These are phyloP conservation scores for Neoascochyta sp. DNA, from an alignment of 2,329 filamentous ascomycete species.

Conservation along the genomic window DNA sequence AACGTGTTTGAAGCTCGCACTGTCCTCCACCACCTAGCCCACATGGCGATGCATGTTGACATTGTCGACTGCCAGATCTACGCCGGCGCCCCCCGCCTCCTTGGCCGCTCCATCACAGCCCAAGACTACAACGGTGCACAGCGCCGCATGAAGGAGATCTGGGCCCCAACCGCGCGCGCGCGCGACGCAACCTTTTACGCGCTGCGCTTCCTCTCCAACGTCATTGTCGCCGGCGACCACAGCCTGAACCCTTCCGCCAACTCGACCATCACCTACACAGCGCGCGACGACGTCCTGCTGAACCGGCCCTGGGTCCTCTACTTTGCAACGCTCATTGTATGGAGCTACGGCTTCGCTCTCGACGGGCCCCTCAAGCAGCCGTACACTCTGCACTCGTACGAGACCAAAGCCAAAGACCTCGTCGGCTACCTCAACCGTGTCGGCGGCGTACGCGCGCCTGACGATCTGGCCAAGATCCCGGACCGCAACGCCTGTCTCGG, in stretches of 20 bases:
- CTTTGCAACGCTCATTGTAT: constrained; percentile 86
- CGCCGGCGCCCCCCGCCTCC: constrained; percentile 76
- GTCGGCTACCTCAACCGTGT: constrained; percentile 70
- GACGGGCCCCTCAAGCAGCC: constrained; percentile 67
- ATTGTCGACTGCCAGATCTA: constrained; percentile 98
- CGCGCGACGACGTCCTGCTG: constrained; percentile 81
- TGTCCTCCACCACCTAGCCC: constrained; percentile 86
- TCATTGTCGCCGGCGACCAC: constrained; percentile 63
- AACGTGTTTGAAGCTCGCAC: constrained; percentile 83
- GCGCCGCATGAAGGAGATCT: constrained; percentile 78
- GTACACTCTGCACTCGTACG: constrained; percentile 54
- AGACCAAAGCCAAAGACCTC: constrained; percentile 74
- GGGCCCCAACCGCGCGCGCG: constrained; percentile 84
- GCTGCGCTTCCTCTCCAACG: constrained; percentile 80
- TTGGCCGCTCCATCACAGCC: constrained; percentile 78
- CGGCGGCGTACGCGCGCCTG: constrained; percentile 67
- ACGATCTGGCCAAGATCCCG: constrained; percentile 68
- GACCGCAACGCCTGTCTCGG: constrained; percentile 82
- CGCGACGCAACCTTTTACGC: constrained; percentile 92
- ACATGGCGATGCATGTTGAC: constrained; percentile 97
- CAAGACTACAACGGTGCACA: constrained; percentile 77
- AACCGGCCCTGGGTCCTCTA: constrained; percentile 96
- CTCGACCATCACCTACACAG: constrained; percentile 59
- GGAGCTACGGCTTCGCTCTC: constrained; percentile 89
- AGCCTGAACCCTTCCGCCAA: constrained; percentile 15